Conservation (phyloP, 2,329 filamentous ascomycete genomes). For the Leptographium wingfieldii region DNA sequence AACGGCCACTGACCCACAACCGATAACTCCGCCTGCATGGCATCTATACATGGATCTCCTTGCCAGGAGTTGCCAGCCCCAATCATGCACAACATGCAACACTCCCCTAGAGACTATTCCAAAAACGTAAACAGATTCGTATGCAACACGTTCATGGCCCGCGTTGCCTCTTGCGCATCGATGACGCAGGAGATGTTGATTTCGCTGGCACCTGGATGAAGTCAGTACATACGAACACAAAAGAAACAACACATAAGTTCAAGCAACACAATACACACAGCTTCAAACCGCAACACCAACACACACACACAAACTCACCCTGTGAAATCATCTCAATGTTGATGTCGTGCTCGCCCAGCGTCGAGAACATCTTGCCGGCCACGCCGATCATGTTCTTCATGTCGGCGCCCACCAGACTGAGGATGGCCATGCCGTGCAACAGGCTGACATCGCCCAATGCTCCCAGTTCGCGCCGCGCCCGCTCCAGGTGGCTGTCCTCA, state of each 20-base stretch:
- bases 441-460: slow-evolving; percentile 85
- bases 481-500: slow-evolving; percentile 41
- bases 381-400: slow-evolving; percentile 98
- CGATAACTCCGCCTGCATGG: not conserved
- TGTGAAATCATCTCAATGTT: slow-evolving; percentile 99
- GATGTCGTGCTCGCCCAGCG: slow-evolving; percentile 81
- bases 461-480: slow-evolving; percentile 42
- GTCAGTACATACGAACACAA: not conserved
- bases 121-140: slow-evolving; percentile 95
- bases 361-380: slow-evolving; percentile 87
- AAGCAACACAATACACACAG: slow-evolving; percentile 13
- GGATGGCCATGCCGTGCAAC: slow-evolving; percentile 83
- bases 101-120: slow-evolving; percentile 36
- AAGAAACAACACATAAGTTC: not conserved
- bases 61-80: no score
- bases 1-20: no score
- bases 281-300: not conserved
- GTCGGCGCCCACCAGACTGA: slow-evolving; percentile 86
- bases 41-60: no score
- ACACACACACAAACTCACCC: slow-evolving; percentile 40
- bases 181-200: slow-evolving; percentile 99
- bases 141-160: slow-evolving; percentile 91
- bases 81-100: no score
- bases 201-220: slow-evolving; percentile 68
- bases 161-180: slow-evolving; percentile 76